Percentiles rank a stretch among this genome's conserved stretches.
These are phyloP conservation scores for Fragilaria crotonensis DNA, from an alignment of 108 stramenopile genomes.

Conservation along the genomic window DNA sequence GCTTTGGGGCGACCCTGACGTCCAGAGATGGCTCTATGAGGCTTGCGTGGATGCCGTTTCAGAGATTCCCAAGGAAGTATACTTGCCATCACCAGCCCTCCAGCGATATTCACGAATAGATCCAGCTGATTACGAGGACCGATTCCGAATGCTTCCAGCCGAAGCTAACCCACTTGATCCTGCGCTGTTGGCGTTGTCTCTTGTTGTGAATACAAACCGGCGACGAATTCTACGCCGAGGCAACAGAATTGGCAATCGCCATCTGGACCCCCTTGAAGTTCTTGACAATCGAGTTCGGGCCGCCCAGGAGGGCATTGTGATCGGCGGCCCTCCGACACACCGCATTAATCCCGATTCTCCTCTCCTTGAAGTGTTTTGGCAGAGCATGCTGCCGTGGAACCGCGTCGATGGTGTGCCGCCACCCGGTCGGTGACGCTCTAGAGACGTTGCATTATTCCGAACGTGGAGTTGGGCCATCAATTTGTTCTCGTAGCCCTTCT, in stretches of 20 bases:
- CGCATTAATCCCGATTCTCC: slow-evolving; percentile 76
- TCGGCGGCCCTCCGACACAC: slow-evolving; percentile 27
- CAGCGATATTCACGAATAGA: slow-evolving; percentile 54
- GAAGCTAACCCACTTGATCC: slow-evolving; percentile 74
- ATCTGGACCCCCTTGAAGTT: neutral
- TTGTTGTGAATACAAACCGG: slow-evolving; percentile 60
- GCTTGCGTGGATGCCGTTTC: neutral
- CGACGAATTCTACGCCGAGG: slow-evolving; percentile 44
- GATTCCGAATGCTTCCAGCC: slow-evolving; percentile 58
- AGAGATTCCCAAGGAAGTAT: neutral
- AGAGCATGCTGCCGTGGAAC: slow-evolving; percentile 69
- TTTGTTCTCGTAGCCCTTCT: too few relatives aligned
- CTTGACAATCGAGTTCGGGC: neutral
- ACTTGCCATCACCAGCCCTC: slow-evolving; percentile 33
- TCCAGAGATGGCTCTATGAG: slow-evolving; percentile 14
- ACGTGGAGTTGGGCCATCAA: too few relatives aligned
- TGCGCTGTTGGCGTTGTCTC: slow-evolving; percentile 58
- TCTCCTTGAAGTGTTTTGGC: slow-evolving; percentile 64
- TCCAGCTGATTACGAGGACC: slow-evolving; percentile 55
- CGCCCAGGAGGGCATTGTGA: neutral
- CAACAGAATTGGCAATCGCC: neutral
- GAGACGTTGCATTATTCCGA: too few relatives aligned
- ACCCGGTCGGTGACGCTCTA: too few relatives aligned
- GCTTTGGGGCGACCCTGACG: slow-evolving; percentile 26
- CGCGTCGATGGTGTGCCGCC: slow-evolving; percentile 74